Evolutionary conservation across 371 early-diverging fungal genomes (phyloP), one percentile per base, ranked within the genome.

Genomic region (Furculomyces boomerangus): DNA sequence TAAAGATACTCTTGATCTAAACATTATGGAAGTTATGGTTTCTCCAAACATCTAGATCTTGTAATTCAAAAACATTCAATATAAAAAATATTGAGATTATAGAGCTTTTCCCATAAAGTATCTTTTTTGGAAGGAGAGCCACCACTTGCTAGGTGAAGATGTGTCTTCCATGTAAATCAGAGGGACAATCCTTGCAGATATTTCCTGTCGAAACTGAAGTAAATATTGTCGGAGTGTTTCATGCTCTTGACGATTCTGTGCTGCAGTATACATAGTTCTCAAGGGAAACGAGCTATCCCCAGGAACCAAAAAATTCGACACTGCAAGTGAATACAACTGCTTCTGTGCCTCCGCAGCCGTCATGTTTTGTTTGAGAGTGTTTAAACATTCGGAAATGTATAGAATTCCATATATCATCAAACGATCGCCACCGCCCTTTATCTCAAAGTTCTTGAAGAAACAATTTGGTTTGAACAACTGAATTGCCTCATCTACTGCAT

Each of bases 101-200:
- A n/a, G n/a, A n/a, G n/a, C n/a, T 73, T 85, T 79, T 64, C 83
- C 83, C 95, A 97, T 95, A 63, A 97, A 97, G 76, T 91, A 89
- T 65, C 93, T 75, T 80, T 93, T 95, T 57, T 86, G 79, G 74
- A 97, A 97, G 63, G 87, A 81, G 80, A 93, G 77, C 97, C 97
- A 97, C 96, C 96, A 97, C 65, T 95, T 95, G 76, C 87, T 87
- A 32, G 89, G 86, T 53, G 55, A 57, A 57, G 69, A 28, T 7
- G 72, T 75, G 30, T 74, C 84, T 52, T 83, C 85, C 27, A 78
- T 76, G 67, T 86, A 97, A 29, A 93, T 72, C 44, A 74, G 75
- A 25, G 79, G 78, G 2, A 81, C 75, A 40, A 97, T 72, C 41
- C 97, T 66, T 47, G 65, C 55, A 3, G 77, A 86, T 52, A 85